Evolutionary conservation across 1,284 basidiomycete species (phyloP), one percentile per base, ranked within the genome.

Genomic region (Ceratobasidium sp.): DNA sequence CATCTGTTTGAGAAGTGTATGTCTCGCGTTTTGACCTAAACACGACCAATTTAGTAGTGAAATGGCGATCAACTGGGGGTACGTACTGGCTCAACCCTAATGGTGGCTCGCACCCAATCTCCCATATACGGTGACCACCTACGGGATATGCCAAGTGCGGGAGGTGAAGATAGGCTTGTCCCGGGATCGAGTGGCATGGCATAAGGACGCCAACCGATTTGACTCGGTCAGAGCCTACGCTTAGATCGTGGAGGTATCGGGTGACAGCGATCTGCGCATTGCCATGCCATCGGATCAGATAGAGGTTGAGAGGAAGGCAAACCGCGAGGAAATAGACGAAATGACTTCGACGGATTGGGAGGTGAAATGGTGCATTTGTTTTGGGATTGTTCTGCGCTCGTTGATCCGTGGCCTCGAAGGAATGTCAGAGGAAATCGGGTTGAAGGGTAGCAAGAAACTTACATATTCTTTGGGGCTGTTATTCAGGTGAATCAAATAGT

Each of bases 151-250:
- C 11, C 36, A 64, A 44, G 36, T 44, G 13, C 13, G 81, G 78
- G 33, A 85, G 80, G 75, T 99, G 96, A 21, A 99, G 78, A 77
- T 95, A 90, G 3, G 93, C 88, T 75, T 94, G 90, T 82, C 94
- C 96, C 1, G 96, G 96, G 0, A 91, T 94, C n/a, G 94, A 97
- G 79, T 99, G 97, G 73, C 97, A 99, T 2, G 97, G 97, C 91
- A 95, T 96, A 19, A 98, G 79, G 71, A 93, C 88, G 0, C 91
- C 94, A 14, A 97, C 78, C 7, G 86, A 86, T 5, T 78, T 79
- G 21, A 87, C n/a, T 84, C 80, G 60, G 23, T 44, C 30, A 21
- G 25, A 19, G 16, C 52, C 21, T 44, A 23, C 27, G 16, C 60
- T 49, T 19, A 64, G 49, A 23, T 33, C 9, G 41, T 84, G 82